phyloP scores from a whole-genome alignment of 208 protist genomes.

The Vickermania ingenoplastis region DNA sequence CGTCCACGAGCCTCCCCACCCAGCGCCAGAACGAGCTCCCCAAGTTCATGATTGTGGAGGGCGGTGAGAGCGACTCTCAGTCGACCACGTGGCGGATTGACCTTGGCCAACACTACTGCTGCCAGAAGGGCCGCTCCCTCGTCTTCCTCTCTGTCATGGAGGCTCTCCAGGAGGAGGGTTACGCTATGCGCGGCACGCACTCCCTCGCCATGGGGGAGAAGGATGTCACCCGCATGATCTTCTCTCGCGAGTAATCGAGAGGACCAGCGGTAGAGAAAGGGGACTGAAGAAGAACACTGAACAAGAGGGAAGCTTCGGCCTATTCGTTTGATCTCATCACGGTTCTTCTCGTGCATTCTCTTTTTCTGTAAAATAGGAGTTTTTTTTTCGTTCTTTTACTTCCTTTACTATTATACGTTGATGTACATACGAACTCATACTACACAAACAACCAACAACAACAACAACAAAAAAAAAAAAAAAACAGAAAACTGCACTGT shows the following conservation, averaged over 20 bases:
- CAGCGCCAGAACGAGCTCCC: conserved; percentile 29
- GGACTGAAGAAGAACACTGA: background rate
- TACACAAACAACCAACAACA: too few relatives aligned
- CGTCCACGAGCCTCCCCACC: conserved; percentile 37
- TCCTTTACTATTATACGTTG: too few relatives aligned
- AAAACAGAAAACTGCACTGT: too few relatives aligned
- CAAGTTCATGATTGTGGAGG: conserved; percentile 29
- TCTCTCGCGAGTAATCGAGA: conserved; percentile 32
- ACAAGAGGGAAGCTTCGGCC: too few relatives aligned
- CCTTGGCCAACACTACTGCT: conserved; percentile 76
- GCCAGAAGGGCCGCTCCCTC: conserved; percentile 52
- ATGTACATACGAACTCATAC: too few relatives aligned
- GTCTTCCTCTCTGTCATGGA: conserved; percentile 59
- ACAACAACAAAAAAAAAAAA: too few relatives aligned
- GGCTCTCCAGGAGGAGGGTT: conserved; percentile 67
- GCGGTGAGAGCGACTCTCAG: conserved; percentile 8
- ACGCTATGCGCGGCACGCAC: conserved; percentile 49
- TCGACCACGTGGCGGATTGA: conserved; percentile 58
- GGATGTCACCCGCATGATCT: conserved; percentile 67
- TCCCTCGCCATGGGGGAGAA: conserved; percentile 44
- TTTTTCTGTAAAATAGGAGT: too few relatives aligned
- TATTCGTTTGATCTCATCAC: too few relatives aligned
- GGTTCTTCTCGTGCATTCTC: too few relatives aligned
- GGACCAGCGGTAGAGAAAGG: background rate
- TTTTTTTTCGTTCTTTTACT: too few relatives aligned